Percentiles rank a stretch among this genome's conserved stretches.
These are phyloP conservation scores for Scheffersomyces titani DNA, from an alignment of 1,139 yeast genomes.

Conservation along the genomic window DNA sequence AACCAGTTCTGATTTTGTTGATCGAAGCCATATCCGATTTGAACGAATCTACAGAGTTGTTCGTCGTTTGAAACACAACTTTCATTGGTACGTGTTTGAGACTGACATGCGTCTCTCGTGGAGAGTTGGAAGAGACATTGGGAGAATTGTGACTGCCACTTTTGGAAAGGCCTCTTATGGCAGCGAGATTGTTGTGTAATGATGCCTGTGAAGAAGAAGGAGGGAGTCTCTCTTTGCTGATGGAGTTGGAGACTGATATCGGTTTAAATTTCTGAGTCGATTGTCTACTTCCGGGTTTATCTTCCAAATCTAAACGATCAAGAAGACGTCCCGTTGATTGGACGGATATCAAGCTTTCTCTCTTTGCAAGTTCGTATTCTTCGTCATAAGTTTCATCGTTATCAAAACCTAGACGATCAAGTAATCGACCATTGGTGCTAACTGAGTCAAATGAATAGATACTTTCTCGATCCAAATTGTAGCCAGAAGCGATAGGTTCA, in stretches of 20 bases:
- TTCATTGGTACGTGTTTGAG: slow-evolving; percentile 27
- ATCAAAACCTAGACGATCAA: slow-evolving; percentile 37
- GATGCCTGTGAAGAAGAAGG: neutral
- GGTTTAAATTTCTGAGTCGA: neutral
- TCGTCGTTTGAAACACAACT: slow-evolving; percentile 23
- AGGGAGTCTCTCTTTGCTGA: slow-evolving; percentile 1
- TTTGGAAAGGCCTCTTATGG: neutral
- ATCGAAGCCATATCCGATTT: slow-evolving; percentile 25
- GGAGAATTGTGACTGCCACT: neutral
- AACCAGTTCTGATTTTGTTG: slow-evolving; percentile 1
- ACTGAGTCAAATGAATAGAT: slow-evolving; percentile 49
- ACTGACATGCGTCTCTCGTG: slow-evolving; percentile 6
- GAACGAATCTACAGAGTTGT: slow-evolving; percentile 30
- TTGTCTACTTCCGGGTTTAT: slow-evolving; percentile 7
- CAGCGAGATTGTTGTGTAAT: slow-evolving; percentile 1
- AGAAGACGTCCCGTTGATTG: slow-evolving; percentile 35
- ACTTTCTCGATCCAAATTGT: slow-evolving; percentile 28
- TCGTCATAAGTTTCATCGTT: slow-evolving; percentile 16
- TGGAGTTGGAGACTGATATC: neutral
- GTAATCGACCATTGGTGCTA: slow-evolving; percentile 42
- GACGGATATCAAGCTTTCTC: slow-evolving; percentile 30
- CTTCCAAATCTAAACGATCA: slow-evolving; percentile 34
- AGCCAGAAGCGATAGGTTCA: neutral
- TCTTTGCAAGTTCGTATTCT: slow-evolving; percentile 10
- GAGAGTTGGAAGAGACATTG: slow-evolving; percentile 2